Percentiles rank a stretch among this genome's conserved stretches.
phyloP scores from a whole-genome alignment of 202 grass and related monocot species.

The Setaria viridis region DNA sequence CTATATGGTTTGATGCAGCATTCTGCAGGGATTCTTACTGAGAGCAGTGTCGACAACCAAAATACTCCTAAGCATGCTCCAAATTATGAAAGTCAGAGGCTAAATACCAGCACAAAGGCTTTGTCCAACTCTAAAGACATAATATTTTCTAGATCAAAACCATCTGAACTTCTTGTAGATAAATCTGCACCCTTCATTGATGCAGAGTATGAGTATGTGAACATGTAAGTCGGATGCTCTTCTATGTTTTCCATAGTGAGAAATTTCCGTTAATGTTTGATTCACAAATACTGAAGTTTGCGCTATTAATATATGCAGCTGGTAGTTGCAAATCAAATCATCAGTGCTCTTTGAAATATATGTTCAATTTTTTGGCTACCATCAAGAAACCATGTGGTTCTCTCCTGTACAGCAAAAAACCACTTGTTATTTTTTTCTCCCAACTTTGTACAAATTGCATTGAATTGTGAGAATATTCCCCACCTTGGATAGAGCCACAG shows the following conservation, averaged over 20 bases:
- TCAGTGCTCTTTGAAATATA: conserved; percentile 1
- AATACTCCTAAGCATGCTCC: conserved; percentile 41
- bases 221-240: conserved; percentile 63
- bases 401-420: background rate
- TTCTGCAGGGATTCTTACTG: conserved; percentile 51
- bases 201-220: conserved; percentile 58
- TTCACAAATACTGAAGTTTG: conserved; percentile 5
- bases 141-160: conserved; percentile 51
- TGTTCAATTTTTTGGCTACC: background rate
- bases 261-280: conserved; percentile 23
- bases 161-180: conserved; percentile 45
- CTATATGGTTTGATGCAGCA: conserved; percentile 33
- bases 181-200: conserved; percentile 52
- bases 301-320: background rate
- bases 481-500: background rate
- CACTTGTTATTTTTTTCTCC: background rate
- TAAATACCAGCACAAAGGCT: conserved; percentile 40
- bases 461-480: conserved; percentile 8
- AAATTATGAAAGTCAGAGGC: conserved; percentile 28
- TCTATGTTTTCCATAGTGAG: conserved; percentile 1
- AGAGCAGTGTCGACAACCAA: conserved; percentile 46
- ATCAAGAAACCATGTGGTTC: background rate
- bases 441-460: background rate
- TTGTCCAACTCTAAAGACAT: conserved; percentile 40
- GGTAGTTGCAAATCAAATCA: background rate